A percentile compares a stretch with the other conserved stretches of the same genome.
phyloP scores from a whole-genome alignment of 305 asterid species.

The Fraxinus sp. region DNA sequence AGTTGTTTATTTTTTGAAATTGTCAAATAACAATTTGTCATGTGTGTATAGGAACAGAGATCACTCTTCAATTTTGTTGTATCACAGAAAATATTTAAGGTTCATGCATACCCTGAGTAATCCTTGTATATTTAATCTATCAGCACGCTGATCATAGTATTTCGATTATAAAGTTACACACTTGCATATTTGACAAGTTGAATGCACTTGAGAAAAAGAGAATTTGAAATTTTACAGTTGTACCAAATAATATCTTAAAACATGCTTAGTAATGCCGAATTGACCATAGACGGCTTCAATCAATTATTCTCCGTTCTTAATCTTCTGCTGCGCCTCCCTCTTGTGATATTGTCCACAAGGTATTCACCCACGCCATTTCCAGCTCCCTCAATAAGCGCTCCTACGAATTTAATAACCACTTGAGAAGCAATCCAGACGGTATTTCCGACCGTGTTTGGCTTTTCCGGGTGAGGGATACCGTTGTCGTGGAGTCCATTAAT shows the following conservation, averaged over 20 bases:
- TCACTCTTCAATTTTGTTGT: not conserved
- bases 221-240: not conserved
- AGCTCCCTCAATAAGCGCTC: slow-evolving; percentile 67
- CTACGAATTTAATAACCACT: slow-evolving; percentile 65
- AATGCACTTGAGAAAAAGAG: not conserved
- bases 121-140: not conserved
- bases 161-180: not conserved
- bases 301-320: slow-evolving; percentile 24
- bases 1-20: not conserved
- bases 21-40: not conserved
- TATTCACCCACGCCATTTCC: slow-evolving; percentile 82
- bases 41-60: not conserved
- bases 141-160: not conserved
- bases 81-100: not conserved
- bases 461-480: slow-evolving; percentile 56
- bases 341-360: slow-evolving; percentile 46
- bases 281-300: not conserved
- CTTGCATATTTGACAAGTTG: not conserved
- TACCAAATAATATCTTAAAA: not conserved
- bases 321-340: slow-evolving; percentile 45
- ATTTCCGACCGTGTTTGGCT: slow-evolving; percentile 55
- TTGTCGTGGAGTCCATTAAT: slow-evolving; percentile 70
- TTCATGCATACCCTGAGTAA: not conserved
- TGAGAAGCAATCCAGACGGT: slow-evolving; percentile 79
- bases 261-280: not conserved